Conservation (phyloP, 495 filamentous ascomycete genomes). For the Penicillium canariense region DNA sequence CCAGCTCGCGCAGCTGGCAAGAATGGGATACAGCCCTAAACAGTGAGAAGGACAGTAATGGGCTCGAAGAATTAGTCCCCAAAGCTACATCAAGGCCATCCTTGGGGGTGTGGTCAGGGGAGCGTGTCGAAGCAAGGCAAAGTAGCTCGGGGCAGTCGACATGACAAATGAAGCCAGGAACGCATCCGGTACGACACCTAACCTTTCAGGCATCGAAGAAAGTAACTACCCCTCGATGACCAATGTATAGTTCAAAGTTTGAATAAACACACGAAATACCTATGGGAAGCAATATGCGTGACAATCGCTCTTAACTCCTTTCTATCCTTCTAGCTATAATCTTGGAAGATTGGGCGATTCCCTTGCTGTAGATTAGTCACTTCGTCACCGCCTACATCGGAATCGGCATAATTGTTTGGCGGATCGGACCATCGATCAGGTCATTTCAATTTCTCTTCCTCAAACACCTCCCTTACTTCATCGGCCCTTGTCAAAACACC, state of each 20-base stretch:
- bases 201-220: slow-evolving; percentile 4
- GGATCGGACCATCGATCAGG: slow-evolving; percentile 27
- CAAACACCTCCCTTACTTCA: neutral
- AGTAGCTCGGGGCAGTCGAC: neutral
- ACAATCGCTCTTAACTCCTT: neutral
- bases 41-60: neutral
- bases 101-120: neutral
- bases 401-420: slow-evolving; percentile 27
- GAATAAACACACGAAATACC: neutral
- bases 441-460: slow-evolving; percentile 19
- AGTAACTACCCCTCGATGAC: neutral
- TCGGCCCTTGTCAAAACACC: neutral
- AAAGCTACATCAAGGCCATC: slow-evolving; percentile 14
- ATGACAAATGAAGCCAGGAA: slow-evolving; percentile 15
- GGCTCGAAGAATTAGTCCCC: neutral
- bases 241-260: neutral
- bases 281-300: neutral
- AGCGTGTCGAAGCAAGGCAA: neutral
- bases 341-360: neutral
- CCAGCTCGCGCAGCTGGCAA: neutral
- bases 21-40: neutral
- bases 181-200: slow-evolving; percentile 9
- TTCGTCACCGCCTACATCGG: slow-evolving; percentile 28
- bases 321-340: neutral
- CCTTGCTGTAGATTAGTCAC: slow-evolving; percentile 13